Conservation (phyloP, 257 asterid species). For the Fraxinus pennsylvanica region DNA sequence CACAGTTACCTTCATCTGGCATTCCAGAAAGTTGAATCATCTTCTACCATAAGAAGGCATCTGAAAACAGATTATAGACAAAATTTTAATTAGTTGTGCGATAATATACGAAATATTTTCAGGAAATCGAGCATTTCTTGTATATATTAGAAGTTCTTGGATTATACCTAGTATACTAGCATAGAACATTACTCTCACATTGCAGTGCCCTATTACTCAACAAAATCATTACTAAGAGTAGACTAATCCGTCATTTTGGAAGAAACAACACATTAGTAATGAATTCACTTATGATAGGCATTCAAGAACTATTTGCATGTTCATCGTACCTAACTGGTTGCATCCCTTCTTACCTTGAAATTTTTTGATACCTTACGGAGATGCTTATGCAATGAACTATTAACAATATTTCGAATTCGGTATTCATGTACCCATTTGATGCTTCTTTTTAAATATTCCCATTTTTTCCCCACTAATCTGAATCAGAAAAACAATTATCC, state of each 20-base stretch:
- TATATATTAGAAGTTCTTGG: background rate
- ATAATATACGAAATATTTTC: background rate
- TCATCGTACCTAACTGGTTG: background rate
- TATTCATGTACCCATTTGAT: background rate
- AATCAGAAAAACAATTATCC: background rate
- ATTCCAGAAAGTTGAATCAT: constrained; percentile 13
- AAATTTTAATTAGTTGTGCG: background rate
- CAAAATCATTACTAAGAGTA: background rate
- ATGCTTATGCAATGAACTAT: background rate
- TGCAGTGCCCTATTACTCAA: background rate
- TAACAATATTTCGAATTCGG: background rate
- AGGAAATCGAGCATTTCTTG: background rate
- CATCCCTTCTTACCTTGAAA: background rate
- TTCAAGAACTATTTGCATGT: background rate
- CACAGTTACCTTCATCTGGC: constrained; percentile 6
- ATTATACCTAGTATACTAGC: background rate
- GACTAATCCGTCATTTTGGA: background rate
- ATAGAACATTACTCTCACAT: background rate
- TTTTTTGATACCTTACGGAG: background rate
- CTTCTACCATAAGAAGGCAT: constrained; percentile 21
- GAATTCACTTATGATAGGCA: background rate
- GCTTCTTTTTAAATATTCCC: background rate
- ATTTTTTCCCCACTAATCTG: background rate
- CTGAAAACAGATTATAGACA: constrained; percentile 18
- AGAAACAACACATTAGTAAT: background rate